Base-by-base conservation (phyloP, 2,329 filamentous ascomycete species). In the Ophiosphaerella narmari region DNA sequence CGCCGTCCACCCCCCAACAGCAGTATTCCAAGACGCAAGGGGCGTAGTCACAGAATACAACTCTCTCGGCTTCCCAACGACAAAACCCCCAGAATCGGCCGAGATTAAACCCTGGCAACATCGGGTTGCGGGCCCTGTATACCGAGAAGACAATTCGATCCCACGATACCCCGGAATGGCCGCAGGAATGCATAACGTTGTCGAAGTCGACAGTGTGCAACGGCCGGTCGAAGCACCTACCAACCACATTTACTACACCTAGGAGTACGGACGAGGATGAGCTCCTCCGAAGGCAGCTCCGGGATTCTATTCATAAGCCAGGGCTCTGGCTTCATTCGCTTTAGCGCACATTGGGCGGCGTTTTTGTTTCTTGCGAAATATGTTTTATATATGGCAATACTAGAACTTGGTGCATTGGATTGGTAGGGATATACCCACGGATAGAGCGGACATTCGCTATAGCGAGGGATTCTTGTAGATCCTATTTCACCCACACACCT, bases 151-250 rank as follows among this genome's bases (percentile, higher is more conserved):
- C 7, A 31, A 48, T 23, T 33, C 48, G 12, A 32, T 49, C 23
- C 46, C 39, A n/a, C 32, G 41, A 41, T 54, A 49, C 46, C 49
- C 49, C 1, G 45, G 46, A 6, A 54, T 53, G 49, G 45, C 32
- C 6, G n/a, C 23, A n/a, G 38, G 21, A 13, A 29, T 34, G 14
- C 39, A 48, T 8, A 56, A 49, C 0, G 31, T 55, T 43, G 51
- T 54, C 9, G 58, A 61, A 31, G 54, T 52, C 13, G 55, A 53
- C 46, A 56, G 56, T 8, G 33, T 41, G 23, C 37, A 51, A 18
- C 43, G 44, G 18, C 46, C 49, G 7, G 49, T 55, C 13, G 55
- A 59, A 26, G 54, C 46, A 16, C 52, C 54, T 7, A 13, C 39
- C 9, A 21, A 40, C 8, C 9, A 16, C 13, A 31, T 40, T 29